Percentiles rank a stretch among this genome's conserved stretches.
Evolutionary conservation across 768 basidiomycete genomes (phyloP).

Genomic region (Paxillus rubicundulus): DNA sequence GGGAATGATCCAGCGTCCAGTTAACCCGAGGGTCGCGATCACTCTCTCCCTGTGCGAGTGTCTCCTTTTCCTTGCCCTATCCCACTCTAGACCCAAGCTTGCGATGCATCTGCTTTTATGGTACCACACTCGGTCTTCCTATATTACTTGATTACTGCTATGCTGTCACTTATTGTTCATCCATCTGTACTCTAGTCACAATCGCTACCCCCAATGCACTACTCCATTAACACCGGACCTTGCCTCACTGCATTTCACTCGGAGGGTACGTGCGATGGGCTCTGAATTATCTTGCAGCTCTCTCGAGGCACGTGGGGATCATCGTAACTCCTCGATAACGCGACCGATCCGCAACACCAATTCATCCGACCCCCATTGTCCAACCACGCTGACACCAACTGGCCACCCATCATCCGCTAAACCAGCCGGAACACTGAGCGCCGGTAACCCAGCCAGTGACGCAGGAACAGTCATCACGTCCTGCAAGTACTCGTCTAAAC

Average conservation of each 20-base stretch:
- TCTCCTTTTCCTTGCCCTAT: neutral
- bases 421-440: constrained; percentile 66
- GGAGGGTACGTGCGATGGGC: too few species aligned
- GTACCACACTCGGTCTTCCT: constrained; percentile 6
- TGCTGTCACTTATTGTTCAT: constrained; percentile 12
- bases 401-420: constrained; percentile 66
- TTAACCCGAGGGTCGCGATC: neutral
- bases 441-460: constrained; percentile 85
- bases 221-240: constrained; percentile 12
- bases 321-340: constrained; percentile 35
- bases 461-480: constrained; percentile 92
- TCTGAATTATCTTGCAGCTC: too few species aligned
- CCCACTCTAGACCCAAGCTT: constrained; percentile 15
- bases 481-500: constrained; percentile 72
- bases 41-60: too few species aligned
- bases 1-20: constrained; percentile 12
- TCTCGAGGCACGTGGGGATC: neutral
- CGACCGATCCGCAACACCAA: constrained; percentile 55
- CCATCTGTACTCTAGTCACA: constrained; percentile 21
- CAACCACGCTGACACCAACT: constrained; percentile 77
- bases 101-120: neutral
- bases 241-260: neutral
- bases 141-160: constrained; percentile 15
- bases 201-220: constrained; percentile 25
- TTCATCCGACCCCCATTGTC: constrained; percentile 82